A percentile compares a stretch with the other conserved stretches of the same genome.
Conservation (phyloP, 2,329 filamentous ascomycete genomes). For the Colletotrichum gloeosporioides region DNA sequence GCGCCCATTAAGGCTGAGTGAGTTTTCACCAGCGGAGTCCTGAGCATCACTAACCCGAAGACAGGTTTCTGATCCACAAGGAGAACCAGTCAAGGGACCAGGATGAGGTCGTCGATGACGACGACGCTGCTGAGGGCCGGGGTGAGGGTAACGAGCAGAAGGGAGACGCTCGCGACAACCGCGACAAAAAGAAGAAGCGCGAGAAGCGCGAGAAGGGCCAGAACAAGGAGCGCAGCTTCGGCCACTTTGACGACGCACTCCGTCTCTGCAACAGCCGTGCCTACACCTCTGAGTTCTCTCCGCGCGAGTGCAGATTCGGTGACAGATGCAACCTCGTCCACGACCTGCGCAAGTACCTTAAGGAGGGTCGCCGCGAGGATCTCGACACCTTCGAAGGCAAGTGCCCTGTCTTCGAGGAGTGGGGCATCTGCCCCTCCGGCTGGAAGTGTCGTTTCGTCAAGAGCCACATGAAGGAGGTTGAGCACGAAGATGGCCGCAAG, state of each 20-base stretch:
- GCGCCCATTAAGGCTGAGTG: conserved; percentile 44
- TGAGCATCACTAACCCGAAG: not conserved
- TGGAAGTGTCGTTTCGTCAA: conserved; percentile 94
- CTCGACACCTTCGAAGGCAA: conserved; percentile 76
- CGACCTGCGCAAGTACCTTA: conserved; percentile 84
- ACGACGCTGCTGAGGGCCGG: conserved; percentile 55
- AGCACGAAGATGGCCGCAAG: conserved; percentile 78
- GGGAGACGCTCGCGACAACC: conserved; percentile 37
- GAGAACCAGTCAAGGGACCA: conserved; percentile 57
- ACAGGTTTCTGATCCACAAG: conserved; percentile 36
- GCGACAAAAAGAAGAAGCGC: conserved; percentile 55
- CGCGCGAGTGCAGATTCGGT: conserved; percentile 76
- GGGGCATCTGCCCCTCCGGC: conserved; percentile 80
- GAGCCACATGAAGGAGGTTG: conserved; percentile 84
- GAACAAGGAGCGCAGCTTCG: conserved; percentile 84
- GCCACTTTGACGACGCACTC: conserved; percentile 77
- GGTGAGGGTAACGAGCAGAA: conserved; percentile 51
- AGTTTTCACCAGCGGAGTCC: conserved; percentile 8
- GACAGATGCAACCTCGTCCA: conserved; percentile 84
- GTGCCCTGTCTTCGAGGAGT: conserved; percentile 81
- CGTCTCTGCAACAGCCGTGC: conserved; percentile 79
- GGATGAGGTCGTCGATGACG: conserved; percentile 52
- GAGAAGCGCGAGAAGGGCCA: conserved; percentile 63
- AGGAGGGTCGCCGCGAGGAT: conserved; percentile 81
- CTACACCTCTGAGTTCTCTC: conserved; percentile 80